phyloP scores from a whole-genome alignment of 2,329 filamentous ascomycete species.

The Aspergillus clavatus region DNA sequence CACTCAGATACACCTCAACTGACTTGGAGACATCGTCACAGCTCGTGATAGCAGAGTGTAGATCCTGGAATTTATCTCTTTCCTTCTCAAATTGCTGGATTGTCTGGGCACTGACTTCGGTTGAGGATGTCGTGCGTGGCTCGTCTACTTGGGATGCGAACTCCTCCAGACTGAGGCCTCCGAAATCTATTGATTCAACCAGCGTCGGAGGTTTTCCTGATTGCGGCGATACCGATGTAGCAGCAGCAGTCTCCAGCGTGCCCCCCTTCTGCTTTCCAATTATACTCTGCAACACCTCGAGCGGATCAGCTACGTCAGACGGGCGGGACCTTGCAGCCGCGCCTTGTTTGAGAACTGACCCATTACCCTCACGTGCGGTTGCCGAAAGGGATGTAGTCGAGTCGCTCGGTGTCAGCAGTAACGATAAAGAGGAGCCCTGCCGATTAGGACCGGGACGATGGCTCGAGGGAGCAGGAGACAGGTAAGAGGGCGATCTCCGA shows the following conservation, averaged over 20 bases:
- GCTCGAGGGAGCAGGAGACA: conserved; percentile 64
- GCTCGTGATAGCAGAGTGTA: conserved; percentile 80
- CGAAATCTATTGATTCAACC: conserved; percentile 70
- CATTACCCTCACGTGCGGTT: conserved; percentile 61
- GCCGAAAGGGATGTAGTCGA: conserved; percentile 71
- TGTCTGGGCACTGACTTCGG: conserved; percentile 52
- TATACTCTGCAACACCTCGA: conserved; percentile 63
- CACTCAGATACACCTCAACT: conserved; percentile 86
- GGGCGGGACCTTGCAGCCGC: conserved; percentile 45
- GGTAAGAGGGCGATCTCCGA: conserved; percentile 61
- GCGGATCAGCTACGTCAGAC: conserved; percentile 60
- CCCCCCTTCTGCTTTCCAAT: conserved; percentile 41
- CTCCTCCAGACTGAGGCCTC: conserved; percentile 68
- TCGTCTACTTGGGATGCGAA: conserved; percentile 49
- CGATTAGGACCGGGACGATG: conserved; percentile 64
- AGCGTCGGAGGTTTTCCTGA: conserved; percentile 43
- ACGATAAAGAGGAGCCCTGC: conserved; percentile 71
- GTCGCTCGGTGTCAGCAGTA: conserved; percentile 65
- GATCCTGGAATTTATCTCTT: conserved; percentile 77
- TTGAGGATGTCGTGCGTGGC: conserved; percentile 22
- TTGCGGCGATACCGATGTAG: conserved; percentile 2
- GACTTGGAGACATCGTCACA: conserved; percentile 92
- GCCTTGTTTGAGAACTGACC: conserved; percentile 61
- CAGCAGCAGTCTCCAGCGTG: conserved; percentile 8
- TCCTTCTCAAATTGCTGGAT: conserved; percentile 75